A percentile compares a stretch with the other conserved stretches of the same genome.
Conservation (phyloP, 257 asterid genomes). For the Nemophila menziesii region DNA sequence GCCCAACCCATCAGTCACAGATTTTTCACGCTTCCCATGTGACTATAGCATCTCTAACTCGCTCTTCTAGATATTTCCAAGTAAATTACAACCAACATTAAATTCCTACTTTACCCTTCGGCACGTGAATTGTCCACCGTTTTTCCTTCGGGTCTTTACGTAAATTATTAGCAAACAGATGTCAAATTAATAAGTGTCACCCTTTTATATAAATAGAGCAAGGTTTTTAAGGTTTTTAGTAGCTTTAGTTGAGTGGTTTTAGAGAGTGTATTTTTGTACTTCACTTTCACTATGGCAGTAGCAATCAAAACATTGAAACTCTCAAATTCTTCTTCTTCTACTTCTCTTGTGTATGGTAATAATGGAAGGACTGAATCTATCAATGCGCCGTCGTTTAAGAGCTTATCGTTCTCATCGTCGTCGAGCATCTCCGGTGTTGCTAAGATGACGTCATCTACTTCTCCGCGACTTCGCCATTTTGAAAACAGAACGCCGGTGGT, state of each 20-base stretch:
- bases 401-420: constrained; percentile 47
- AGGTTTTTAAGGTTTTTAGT: not conserved
- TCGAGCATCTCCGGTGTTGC: constrained; percentile 13
- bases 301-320: constrained; percentile 11
- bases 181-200: not conserved
- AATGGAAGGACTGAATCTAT: constrained; percentile 8
- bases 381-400: constrained; percentile 26
- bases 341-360: constrained; percentile 6
- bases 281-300: not conserved
- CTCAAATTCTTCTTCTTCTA: constrained; percentile 8
- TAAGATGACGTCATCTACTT: constrained; percentile 17
- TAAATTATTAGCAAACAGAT: not conserved
- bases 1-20: constrained; percentile 1
- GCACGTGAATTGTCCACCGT: not conserved
- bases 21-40: constrained; percentile 14
- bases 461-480: constrained; percentile 17
- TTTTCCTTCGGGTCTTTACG: not conserved
- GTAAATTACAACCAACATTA: not conserved
- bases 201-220: not conserved
- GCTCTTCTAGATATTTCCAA: constrained; percentile 2
- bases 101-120: constrained; percentile 13
- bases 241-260: not conserved
- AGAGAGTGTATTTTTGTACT: not conserved
- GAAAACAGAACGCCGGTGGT: constrained; percentile 26
- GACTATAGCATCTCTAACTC: constrained; percentile 11